Evolutionary conservation across 2,329 filamentous ascomycete genomes (phyloP), one percentile per base, ranked within the genome.

Genomic region (Ophiostoma angusticollis): DNA sequence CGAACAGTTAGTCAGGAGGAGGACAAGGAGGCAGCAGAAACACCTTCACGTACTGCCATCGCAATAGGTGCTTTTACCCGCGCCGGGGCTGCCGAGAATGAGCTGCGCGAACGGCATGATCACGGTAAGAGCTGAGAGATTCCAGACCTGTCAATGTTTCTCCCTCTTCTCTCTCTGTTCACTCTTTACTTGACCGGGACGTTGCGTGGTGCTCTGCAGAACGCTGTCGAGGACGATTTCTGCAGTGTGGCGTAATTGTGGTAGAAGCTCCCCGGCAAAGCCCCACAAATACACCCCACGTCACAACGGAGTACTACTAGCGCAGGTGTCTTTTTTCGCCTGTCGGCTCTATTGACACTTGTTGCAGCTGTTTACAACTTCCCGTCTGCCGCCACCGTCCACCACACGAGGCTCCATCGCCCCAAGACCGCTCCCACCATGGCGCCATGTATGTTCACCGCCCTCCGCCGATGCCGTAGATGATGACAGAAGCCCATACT

Each of bases 41-140:
- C n/a, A 33, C 8, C 28, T 27, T 11, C 3, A 25, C 29, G 58
- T 59, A 80, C 76, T 94, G 56, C 91, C 91, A 76, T 96, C 85
- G 67, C 89, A 96, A 58, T 94, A 95, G 7, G 91, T 98, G 48
- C 86, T 95, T 65, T 98, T 98, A 45, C 91, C 91, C 22, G 86
- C 78, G 52, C 91, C 91, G 6, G 91, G 91, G 49, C 87, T 89
- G n/a, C 91, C 91, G 52, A 94, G 78, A 27, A 94, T 78, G 31
- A 95, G 77, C 63, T 93, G 83, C 43, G 68, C 72, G 52, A 77
- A 77, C 35, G 72, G 70, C 72, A 77, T 77, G 4, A n/a, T 11
- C 19, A 3, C 5, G 16, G 16, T 3, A 17, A 7, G 9, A 11
- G 9, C 18, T 13, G 14, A 7, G 11, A 16, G 21, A 9, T n/a